phyloP scores from a whole-genome alignment of 805 yeast species.

The Pichia sporocuriosa region DNA sequence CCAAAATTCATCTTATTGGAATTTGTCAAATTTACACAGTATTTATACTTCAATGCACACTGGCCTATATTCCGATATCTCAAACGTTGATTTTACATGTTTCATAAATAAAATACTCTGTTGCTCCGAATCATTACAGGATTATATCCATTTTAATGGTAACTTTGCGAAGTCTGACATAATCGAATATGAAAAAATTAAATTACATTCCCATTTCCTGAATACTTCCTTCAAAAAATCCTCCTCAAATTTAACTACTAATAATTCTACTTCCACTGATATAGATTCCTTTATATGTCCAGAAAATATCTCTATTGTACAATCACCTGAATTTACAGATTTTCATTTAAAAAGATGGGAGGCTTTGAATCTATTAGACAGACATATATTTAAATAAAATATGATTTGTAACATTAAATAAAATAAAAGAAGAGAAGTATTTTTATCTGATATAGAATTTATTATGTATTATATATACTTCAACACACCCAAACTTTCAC shows the following conservation, averaged over 20 bases:
- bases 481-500: background rate
- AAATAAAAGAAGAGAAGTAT: background rate
- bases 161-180: background rate
- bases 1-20: background rate
- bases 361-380: slow-evolving; percentile 19
- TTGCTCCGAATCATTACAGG: slow-evolving; percentile 10
- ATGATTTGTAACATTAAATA: too few species aligned
- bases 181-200: background rate
- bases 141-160: slow-evolving; percentile 9
- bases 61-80: background rate
- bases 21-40: background rate
- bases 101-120: slow-evolving; percentile 3
- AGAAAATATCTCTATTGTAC: slow-evolving; percentile 13
- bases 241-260: background rate
- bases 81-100: background rate
- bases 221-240: background rate
- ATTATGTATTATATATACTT: background rate
- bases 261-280: background rate
- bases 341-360: slow-evolving; percentile 21
- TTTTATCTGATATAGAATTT: too few species aligned
- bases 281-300: too few species aligned
- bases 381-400: slow-evolving; percentile 18
- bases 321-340: slow-evolving; percentile 17
- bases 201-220: background rate
- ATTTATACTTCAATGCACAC: background rate